Evolutionary conservation across 2,329 filamentous ascomycete species (phyloP).

Genomic region (Penicillium sp.): DNA sequence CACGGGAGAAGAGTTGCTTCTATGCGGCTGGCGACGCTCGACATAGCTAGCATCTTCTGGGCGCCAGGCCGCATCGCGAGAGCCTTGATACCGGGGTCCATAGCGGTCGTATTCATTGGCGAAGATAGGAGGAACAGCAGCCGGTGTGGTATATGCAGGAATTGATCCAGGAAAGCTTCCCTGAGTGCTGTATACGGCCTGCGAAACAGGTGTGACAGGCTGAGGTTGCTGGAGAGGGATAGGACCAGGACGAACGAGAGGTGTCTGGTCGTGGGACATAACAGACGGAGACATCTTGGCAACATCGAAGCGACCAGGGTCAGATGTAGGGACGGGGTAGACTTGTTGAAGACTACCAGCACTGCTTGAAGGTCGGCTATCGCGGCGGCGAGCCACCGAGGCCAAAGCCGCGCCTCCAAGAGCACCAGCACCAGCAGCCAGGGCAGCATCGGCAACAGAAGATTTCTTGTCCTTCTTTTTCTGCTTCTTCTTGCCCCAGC

Average conservation of each 20-base stretch:
- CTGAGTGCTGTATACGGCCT: conserved; percentile 60
- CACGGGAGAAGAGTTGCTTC: conserved; percentile 50
- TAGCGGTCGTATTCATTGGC: conserved; percentile 27
- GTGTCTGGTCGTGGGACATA: conserved; percentile 25
- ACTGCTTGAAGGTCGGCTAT: conserved; percentile 37
- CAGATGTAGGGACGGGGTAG: conserved; percentile 65
- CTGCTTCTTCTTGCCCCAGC: conserved; percentile 54
- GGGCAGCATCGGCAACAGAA: conserved; percentile 29
- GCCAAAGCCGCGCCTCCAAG: conserved; percentile 44
- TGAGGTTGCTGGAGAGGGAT: conserved; percentile 82
- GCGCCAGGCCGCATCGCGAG: conserved; percentile 13
- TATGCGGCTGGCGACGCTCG: conserved; percentile 27
- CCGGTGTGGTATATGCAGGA: conserved; percentile 42
- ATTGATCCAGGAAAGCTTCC: conserved; percentile 31
- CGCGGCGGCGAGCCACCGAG: conserved; percentile 35
- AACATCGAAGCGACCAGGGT: conserved; percentile 63
- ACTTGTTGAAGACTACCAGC: conserved; percentile 55
- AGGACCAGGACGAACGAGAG: conserved; percentile 52
- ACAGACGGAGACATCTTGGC: conserved; percentile 30
- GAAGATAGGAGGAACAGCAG: conserved; percentile 41
- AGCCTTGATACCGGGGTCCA: conserved; percentile 13
- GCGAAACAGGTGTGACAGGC: conserved; percentile 70
- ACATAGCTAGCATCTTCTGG: conserved; percentile 7
- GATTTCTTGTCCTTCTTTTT: conserved; percentile 38
- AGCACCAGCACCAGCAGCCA: conserved; percentile 45